Conservation (phyloP, 2,329 filamentous ascomycete genomes). For the Trichoderma citrinoviride region DNA sequence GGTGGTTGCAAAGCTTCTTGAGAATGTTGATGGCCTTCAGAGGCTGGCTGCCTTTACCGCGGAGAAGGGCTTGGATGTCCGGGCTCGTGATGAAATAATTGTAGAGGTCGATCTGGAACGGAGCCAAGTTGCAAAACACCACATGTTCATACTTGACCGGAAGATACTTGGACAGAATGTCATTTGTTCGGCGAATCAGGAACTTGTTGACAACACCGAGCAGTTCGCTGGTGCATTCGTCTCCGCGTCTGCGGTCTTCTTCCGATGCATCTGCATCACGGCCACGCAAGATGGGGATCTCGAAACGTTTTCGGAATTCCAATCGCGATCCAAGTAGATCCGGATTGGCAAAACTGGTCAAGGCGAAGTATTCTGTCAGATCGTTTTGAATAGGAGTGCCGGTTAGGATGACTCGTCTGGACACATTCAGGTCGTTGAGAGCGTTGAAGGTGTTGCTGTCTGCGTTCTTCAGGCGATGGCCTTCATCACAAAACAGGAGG, state of each 20-base stretch:
- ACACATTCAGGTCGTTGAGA: conserved; percentile 85
- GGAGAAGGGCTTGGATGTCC: conserved; percentile 85
- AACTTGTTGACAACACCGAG: conserved; percentile 92
- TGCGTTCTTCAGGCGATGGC: conserved; percentile 93
- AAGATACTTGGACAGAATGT: conserved; percentile 95
- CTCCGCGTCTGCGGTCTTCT: conserved; percentile 75
- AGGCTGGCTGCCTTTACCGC: conserved; percentile 92
- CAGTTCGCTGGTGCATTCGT: conserved; percentile 78
- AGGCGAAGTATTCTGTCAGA: conserved; percentile 93
- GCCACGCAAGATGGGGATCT: conserved; percentile 86
- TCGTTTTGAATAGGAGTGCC: conserved; percentile 98
- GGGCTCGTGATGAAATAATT: conserved; percentile 97
- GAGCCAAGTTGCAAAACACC: conserved; percentile 92
- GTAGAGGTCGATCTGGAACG: conserved; percentile 90
- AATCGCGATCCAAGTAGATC: conserved; percentile 81
- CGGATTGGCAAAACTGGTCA: conserved; percentile 96
- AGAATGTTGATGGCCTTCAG: conserved; percentile 94
- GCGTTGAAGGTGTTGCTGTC: conserved; percentile 95
- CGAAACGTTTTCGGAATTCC: conserved; percentile 92
- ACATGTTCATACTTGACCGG: conserved; percentile 99
- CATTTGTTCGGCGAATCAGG: conserved; percentile 95
- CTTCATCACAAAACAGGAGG: conserved; percentile 91
- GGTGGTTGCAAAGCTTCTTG: conserved; percentile 98
- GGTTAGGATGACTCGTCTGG: conserved; percentile 87
- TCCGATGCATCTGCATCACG: conserved; percentile 89